Percentiles rank a stretch among this genome's conserved stretches.
phyloP scores from a whole-genome alignment of 331 rosid species.

The Malus hybrid region DNA sequence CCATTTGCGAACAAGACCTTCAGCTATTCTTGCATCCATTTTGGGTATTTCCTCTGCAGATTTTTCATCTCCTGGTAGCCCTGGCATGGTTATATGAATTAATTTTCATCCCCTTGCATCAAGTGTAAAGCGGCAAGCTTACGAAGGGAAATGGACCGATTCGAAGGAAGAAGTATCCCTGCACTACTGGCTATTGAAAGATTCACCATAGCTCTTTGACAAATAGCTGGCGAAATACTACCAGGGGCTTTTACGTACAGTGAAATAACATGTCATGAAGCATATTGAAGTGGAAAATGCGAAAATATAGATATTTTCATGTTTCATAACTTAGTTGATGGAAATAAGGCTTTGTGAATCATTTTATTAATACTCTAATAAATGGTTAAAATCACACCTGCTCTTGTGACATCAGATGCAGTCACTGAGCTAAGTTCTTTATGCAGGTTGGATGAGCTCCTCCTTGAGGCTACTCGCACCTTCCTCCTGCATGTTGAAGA shows the following conservation, averaged over 20 bases:
- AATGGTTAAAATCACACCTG: conserved; percentile 40
- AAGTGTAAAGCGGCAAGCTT: neutral
- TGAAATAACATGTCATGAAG: neutral
- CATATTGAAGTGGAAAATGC: neutral
- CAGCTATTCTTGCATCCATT: conserved; percentile 91
- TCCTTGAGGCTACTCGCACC: conserved; percentile 93
- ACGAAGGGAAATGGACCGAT: neutral
- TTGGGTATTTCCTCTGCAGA: conserved; percentile 47
- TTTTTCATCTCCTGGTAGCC: conserved; percentile 35
- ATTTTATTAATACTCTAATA: neutral
- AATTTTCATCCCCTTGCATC: neutral
- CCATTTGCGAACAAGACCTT: conserved; percentile 86
- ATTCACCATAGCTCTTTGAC: too few species aligned
- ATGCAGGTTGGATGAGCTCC: conserved; percentile 23
- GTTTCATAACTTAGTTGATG: neutral
- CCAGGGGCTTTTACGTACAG: neutral
- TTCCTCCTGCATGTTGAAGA: conserved; percentile 61
- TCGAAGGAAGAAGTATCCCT: neutral
- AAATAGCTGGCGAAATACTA: neutral
- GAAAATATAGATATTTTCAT: neutral
- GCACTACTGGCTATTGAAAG: too few species aligned
- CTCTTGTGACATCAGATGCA: conserved; percentile 37
- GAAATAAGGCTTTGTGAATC: neutral
- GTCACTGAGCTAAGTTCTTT: conserved; percentile 36
- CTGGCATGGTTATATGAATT: conserved; percentile 22